A percentile compares a stretch with the other conserved stretches of the same genome.
These are phyloP conservation scores for Hypsizygus ulmarius DNA, from an alignment of 1,284 basidiomycete species.

Conservation along the genomic window DNA sequence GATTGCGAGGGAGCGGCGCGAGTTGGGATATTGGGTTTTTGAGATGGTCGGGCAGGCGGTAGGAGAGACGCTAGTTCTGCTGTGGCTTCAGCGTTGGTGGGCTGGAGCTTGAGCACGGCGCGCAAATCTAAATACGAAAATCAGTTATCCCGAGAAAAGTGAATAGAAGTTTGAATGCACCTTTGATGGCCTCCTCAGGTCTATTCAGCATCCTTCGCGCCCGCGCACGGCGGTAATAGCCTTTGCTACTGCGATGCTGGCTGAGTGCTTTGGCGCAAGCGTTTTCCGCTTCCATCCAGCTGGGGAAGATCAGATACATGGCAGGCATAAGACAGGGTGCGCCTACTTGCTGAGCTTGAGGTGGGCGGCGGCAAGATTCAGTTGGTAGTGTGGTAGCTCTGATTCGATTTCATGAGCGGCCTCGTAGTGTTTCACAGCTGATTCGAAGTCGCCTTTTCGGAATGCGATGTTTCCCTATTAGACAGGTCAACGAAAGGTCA, in stretches of 20 bases:
- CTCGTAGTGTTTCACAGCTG: slow-evolving; percentile 56
- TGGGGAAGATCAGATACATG: slow-evolving; percentile 25
- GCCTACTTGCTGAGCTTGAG: slow-evolving; percentile 62
- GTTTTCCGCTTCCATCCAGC: slow-evolving; percentile 66
- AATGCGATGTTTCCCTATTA: slow-evolving; percentile 62
- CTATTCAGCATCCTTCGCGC: slow-evolving; percentile 57
- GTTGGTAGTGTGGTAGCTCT: slow-evolving; percentile 67
- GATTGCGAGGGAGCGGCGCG: not conserved
- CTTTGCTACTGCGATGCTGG: slow-evolving; percentile 65
- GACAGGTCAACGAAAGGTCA: slow-evolving; percentile 6
- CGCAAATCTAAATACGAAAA: slow-evolving; percentile 46
- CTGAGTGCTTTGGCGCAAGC: slow-evolving; percentile 60
- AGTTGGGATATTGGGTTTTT: slow-evolving; percentile 4
- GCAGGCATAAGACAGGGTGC: not conserved
- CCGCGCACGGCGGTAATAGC: slow-evolving; percentile 61
- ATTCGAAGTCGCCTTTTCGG: slow-evolving; percentile 52
- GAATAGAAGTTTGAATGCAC: slow-evolving; percentile 28
- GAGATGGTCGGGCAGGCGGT: slow-evolving; percentile 2
- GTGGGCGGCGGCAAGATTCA: slow-evolving; percentile 69
- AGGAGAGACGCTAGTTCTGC: slow-evolving; percentile 47
- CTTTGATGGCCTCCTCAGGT: slow-evolving; percentile 60
- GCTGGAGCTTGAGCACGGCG: slow-evolving; percentile 55
- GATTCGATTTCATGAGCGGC: slow-evolving; percentile 59
- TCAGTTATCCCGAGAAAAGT: not conserved
- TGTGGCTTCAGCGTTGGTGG: slow-evolving; percentile 55